phyloP scores from a whole-genome alignment of 2,329 filamentous ascomycete genomes.

The Penicillium brasilianum region DNA sequence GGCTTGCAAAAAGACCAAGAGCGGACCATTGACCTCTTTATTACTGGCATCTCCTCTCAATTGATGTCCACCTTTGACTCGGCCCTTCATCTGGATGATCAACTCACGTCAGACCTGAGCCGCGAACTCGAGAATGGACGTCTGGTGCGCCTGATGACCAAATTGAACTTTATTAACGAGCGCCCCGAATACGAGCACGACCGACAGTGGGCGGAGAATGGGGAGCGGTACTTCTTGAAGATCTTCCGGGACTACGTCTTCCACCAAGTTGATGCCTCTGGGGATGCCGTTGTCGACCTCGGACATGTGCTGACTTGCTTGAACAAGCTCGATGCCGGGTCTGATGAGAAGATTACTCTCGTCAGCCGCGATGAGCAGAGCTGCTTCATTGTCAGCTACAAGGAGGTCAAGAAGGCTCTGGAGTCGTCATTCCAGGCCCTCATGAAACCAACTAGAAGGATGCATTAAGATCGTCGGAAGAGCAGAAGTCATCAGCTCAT shows the following conservation, averaged over 20 bases:
- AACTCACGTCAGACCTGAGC: conserved; percentile 71
- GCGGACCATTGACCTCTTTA: conserved; percentile 74
- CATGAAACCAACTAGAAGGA: conserved; percentile 48
- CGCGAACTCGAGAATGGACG: conserved; percentile 90
- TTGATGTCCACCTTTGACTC: conserved; percentile 77
- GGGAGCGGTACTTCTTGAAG: conserved; percentile 89
- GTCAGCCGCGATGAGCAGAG: conserved; percentile 90
- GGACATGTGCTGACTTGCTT: conserved; percentile 85
- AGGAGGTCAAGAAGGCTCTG: conserved; percentile 75
- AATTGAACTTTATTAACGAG: conserved; percentile 87
- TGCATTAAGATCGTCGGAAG: conserved; percentile 32
- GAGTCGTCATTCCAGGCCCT: conserved; percentile 67
- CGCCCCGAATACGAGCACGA: conserved; percentile 82
- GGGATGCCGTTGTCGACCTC: conserved; percentile 81
- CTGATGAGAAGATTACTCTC: conserved; percentile 82
- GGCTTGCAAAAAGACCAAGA: conserved; percentile 68
- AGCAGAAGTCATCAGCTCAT: neutral
- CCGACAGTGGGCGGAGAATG: conserved; percentile 84
- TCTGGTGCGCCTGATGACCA: conserved; percentile 77
- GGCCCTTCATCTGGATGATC: conserved; percentile 78
- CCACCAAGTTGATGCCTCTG: conserved; percentile 87
- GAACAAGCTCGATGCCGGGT: conserved; percentile 90
- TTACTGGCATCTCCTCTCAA: conserved; percentile 77
- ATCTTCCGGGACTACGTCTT: conserved; percentile 97
- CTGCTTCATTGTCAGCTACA: conserved; percentile 85